Evolutionary conservation across 2,329 filamentous ascomycete species (phyloP), one percentile per base, ranked within the genome.

Genomic region (Botrytis tulipae): DNA sequence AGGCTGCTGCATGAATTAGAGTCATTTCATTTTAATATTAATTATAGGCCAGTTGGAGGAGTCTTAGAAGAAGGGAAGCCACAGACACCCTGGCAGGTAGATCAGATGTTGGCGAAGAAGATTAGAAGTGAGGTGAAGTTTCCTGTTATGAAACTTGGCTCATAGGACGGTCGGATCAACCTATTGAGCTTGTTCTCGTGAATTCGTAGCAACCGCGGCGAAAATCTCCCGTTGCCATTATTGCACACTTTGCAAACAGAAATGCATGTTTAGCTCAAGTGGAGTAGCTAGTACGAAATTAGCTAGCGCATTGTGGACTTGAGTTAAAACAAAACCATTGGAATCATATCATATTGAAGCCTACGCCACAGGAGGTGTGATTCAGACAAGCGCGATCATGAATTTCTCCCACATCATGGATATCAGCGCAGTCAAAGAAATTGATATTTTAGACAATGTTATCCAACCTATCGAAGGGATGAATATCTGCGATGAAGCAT

Each of bases 401-500:
- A 0, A 87, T 2, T 32, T 32, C 32, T 32, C 32, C 32, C 32
- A 32, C 32, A 32, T 32, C 32, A 32, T 32, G 83, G 25, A 88
- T 86, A 76, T 88, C 86, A 4, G 91, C 88, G 81, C 86, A 91
- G 0, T 84, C 86, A 48, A 65, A 78, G 60, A 77, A 79, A 4
- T 16, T 16, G 0, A 88, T 91, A 0, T 87, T 83, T 0, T 87
- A 84, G 14, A 92, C 84, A 29, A 84, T 83, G 75, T 88, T 89
- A 73, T 86, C 86, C 29, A 72, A 76, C 3, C 91, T 91, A n/a
- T 85, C 86, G 60, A 92, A 83, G 60, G 92, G 85, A n/a, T 88
- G 85, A 74, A 94, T 86, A 48, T 90, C 87, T 76, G 89, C 86
- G 93, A 93, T 10, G 90, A 92, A 1, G 90, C 92, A 82, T 94